Conservation (phyloP, 768 basidiomycete species). For the Mycena rosella region DNA sequence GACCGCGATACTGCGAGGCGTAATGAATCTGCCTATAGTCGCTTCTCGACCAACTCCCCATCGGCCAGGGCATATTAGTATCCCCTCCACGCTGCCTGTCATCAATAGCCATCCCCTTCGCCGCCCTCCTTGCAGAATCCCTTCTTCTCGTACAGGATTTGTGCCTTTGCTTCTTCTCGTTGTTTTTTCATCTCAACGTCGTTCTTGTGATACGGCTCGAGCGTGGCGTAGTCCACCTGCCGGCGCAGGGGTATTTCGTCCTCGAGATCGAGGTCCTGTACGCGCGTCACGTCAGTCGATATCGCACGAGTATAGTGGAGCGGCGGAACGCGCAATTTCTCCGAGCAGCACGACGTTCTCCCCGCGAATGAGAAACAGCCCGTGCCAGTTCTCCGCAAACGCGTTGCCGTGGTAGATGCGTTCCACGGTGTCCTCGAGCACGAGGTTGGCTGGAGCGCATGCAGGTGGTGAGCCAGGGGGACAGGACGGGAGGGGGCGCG, state of each 20-base stretch:
- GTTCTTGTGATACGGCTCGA: constrained; percentile 79
- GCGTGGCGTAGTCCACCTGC: constrained; percentile 77
- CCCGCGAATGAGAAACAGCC: constrained; percentile 94
- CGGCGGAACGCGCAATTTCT: constrained; percentile 83
- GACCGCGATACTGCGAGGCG: constrained; percentile 38
- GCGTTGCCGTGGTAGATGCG: constrained; percentile 91
- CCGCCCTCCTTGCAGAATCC: constrained; percentile 97
- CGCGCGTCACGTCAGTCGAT: constrained; percentile 21
- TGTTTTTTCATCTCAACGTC: constrained; percentile 82
- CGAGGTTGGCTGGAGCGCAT: constrained; percentile 88
- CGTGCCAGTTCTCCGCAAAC: constrained; percentile 90
- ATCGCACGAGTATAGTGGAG: background rate
- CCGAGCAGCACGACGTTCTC: constrained; percentile 98
- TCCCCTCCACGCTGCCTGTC: constrained; percentile 2
- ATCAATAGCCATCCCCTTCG: constrained; percentile 95
- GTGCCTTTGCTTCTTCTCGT: constrained; percentile 86
- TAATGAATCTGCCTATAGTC: constrained; percentile 43
- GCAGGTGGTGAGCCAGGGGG: constrained; percentile 10
- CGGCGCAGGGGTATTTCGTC: constrained; percentile 82
- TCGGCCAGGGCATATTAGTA: constrained; percentile 23
- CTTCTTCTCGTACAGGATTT: constrained; percentile 83
- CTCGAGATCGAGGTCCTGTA: constrained; percentile 91
- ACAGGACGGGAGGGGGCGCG: constrained; percentile 46
- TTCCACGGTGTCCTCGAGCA: constrained; percentile 95
- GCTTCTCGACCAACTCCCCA: constrained; percentile 17